Evolutionary conservation across 805 yeast species (phyloP).

Genomic region (Dipodascus geniculatus): DNA sequence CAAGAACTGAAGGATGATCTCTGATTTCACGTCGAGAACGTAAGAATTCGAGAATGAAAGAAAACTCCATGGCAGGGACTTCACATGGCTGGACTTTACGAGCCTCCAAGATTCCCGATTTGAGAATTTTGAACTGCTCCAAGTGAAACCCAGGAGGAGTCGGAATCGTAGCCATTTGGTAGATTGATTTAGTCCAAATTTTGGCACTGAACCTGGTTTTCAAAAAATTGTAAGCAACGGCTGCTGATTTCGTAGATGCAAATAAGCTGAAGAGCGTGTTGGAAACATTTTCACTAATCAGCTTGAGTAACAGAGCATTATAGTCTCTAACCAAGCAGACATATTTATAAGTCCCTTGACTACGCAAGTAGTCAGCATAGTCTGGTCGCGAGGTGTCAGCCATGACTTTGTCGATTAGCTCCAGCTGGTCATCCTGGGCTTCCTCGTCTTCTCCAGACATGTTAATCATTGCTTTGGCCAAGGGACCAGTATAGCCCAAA

Average conservation of each 20-base stretch:
- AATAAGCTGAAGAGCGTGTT: neutral
- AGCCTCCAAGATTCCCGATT: neutral
- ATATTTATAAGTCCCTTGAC: neutral
- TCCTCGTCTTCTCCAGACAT: neutral
- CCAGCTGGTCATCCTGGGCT: neutral
- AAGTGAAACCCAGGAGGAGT: conserved; percentile 1
- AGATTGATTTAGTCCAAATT: neutral
- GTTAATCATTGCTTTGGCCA: neutral
- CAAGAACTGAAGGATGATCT: neutral
- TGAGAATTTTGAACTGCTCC: neutral
- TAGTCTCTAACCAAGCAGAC: neutral
- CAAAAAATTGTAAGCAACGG: neutral
- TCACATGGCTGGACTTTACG: conserved; percentile 1
- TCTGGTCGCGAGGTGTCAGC: neutral
- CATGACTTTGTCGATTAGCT: neutral
- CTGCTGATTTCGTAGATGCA: neutral
- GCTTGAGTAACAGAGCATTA: neutral
- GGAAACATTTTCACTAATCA: neutral
- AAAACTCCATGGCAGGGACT: neutral
- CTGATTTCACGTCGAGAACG: neutral
- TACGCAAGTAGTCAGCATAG: neutral
- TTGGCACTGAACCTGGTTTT: neutral
- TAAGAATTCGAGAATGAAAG: neutral
- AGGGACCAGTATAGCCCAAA: conserved; percentile 1
- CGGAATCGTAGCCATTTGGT: neutral